Percentiles rank a stretch among this genome's conserved stretches.
Conservation (phyloP, 2,329 filamentous ascomycete species). For the Nannizzia gypsea region DNA sequence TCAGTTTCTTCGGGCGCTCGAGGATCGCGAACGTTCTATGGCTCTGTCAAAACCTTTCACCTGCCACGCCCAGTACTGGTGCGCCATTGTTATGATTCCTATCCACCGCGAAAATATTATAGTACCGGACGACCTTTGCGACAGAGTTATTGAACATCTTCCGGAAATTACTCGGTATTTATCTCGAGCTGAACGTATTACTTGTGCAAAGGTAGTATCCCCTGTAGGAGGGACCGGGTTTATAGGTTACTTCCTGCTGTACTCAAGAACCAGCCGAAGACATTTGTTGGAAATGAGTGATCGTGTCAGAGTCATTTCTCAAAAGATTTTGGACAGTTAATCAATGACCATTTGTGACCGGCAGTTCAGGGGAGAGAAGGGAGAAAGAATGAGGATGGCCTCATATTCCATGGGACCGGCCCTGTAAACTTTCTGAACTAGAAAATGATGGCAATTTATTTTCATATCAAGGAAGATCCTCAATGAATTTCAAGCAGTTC, state of each 20-base stretch:
- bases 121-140: background rate
- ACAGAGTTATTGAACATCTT: background rate
- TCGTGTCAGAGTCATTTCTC: background rate
- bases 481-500: too few species aligned
- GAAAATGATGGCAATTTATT: too few species aligned
- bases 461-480: too few species aligned
- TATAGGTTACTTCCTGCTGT: background rate
- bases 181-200: background rate
- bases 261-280: background rate
- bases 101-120: background rate
- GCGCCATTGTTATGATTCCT: background rate
- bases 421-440: too few species aligned
- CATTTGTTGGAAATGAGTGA: background rate
- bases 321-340: background rate
- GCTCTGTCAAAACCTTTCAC: conserved; percentile 16
- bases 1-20: background rate
- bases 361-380: background rate
- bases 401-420: too few species aligned
- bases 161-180: background rate
- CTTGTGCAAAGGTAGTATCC: background rate
- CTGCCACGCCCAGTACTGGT: conserved; percentile 11
- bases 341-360: too few species aligned
- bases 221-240: background rate
- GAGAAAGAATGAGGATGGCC: background rate
- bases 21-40: conserved; percentile 1